A percentile compares a stretch with the other conserved stretches of the same genome.
These are phyloP conservation scores for Recurvomyces mirabilis DNA, from an alignment of 495 filamentous ascomycete species.

Conservation along the genomic window DNA sequence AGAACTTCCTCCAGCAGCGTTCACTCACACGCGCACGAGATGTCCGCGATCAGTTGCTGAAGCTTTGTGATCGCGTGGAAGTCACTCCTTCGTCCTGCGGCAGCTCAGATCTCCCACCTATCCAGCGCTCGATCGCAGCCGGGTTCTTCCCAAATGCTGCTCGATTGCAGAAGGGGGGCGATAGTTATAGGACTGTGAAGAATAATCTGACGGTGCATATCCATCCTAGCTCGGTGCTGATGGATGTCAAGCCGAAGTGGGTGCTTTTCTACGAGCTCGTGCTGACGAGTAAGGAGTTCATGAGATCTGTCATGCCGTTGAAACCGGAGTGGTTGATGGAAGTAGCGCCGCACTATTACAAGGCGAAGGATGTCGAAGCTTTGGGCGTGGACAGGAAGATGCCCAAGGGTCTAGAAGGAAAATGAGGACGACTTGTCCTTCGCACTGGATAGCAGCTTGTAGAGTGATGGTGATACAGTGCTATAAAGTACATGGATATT, in stretches of 20 bases:
- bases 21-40: conserved; percentile 77
- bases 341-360: conserved; percentile 91
- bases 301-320: conserved; percentile 76
- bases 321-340: conserved; percentile 79
- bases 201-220: conserved; percentile 80
- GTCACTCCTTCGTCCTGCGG: conserved; percentile 56
- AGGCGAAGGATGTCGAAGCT: conserved; percentile 81
- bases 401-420: conserved; percentile 26
- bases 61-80: conserved; percentile 88
- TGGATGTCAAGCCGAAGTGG: conserved; percentile 75
- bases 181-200: conserved; percentile 91
- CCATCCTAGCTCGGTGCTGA: conserved; percentile 74
- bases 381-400: conserved; percentile 71
- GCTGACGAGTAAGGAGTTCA: conserved; percentile 87
- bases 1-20: conserved; percentile 90
- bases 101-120: conserved; percentile 56
- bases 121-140: conserved; percentile 77
- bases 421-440: too few relatives aligned
- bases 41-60: conserved; percentile 87
- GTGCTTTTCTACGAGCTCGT: conserved; percentile 89
- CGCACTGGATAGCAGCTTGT: too few relatives aligned
- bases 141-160: conserved; percentile 97
- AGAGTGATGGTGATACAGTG: too few relatives aligned
- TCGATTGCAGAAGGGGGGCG: conserved; percentile 69
- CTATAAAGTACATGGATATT: too few relatives aligned